Percentiles rank a stretch among this genome's conserved stretches.
These are phyloP conservation scores for Tulasnella sp. DNA, from an alignment of 768 basidiomycete species.

Conservation along the genomic window DNA sequence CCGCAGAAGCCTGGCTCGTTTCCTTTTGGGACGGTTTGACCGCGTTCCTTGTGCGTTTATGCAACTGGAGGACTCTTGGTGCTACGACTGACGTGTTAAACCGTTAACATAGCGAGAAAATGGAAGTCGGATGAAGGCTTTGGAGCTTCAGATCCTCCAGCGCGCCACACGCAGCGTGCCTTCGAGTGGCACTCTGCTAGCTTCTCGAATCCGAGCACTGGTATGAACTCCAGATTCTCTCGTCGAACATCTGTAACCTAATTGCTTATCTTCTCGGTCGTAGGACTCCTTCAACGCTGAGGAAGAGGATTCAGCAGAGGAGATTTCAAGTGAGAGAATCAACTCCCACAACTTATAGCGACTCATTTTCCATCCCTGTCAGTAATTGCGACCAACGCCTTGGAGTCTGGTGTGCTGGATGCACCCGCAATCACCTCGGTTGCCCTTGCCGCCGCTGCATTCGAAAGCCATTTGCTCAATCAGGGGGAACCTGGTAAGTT, in stretches of 20 bases:
- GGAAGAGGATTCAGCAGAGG: not conserved
- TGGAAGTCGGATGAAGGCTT: slow-evolving; percentile 10
- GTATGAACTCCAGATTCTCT: slow-evolving; percentile 30
- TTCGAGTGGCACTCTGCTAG: slow-evolving; percentile 66
- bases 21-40: slow-evolving; percentile 65
- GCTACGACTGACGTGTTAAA: not conserved
- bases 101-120: slow-evolving; percentile 32
- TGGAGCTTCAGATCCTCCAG: slow-evolving; percentile 33
- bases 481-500: slow-evolving; percentile 30
- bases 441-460: slow-evolving; percentile 34
- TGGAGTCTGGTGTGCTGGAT: slow-evolving; percentile 40
- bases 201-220: slow-evolving; percentile 59
- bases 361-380: not conserved
- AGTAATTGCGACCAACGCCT: slow-evolving; percentile 50
- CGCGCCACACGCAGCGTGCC: slow-evolving; percentile 66
- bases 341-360: not conserved
- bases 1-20: slow-evolving; percentile 43
- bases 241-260: not conserved
- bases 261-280: not conserved
- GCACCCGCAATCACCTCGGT: slow-evolving; percentile 13
- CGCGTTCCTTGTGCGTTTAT: slow-evolving; percentile 50
- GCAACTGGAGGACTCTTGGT: too few species aligned
- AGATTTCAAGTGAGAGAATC: not conserved
- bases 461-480: slow-evolving; percentile 46
- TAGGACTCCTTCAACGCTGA: not conserved